phyloP scores from a whole-genome alignment of 1,284 basidiomycete species.

The Fistulina hepatica region DNA sequence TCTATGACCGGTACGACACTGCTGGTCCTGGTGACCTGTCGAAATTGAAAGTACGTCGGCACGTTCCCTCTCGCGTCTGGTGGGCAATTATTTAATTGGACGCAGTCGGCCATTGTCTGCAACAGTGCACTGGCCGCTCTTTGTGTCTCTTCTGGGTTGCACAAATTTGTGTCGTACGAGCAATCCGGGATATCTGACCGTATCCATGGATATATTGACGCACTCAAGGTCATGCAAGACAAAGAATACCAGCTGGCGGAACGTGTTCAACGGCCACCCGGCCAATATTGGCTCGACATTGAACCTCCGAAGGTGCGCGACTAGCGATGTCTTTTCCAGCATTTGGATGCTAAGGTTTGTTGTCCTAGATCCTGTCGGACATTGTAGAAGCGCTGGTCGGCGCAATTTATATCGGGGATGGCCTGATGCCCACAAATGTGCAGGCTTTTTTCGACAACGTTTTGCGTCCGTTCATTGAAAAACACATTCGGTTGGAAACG shows the following conservation, averaged over 20 bases:
- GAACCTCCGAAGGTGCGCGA: slow-evolving; percentile 63
- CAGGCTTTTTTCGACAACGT: slow-evolving; percentile 55
- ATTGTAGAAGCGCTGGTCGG: slow-evolving; percentile 68
- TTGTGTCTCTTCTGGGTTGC: slow-evolving; percentile 54
- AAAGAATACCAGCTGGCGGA: slow-evolving; percentile 37
- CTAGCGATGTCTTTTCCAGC: not conserved
- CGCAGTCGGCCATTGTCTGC: slow-evolving; percentile 70
- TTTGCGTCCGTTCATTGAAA: slow-evolving; percentile 64
- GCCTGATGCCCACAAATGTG: slow-evolving; percentile 46
- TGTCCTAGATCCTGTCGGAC: slow-evolving; percentile 54
- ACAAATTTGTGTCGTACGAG: slow-evolving; percentile 49
- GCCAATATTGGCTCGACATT: slow-evolving; percentile 67
- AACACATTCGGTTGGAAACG: slow-evolving; percentile 56
- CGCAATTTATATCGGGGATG: slow-evolving; percentile 65
- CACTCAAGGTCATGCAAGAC: slow-evolving; percentile 34
- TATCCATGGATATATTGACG: slow-evolving; percentile 44
- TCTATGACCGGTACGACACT: slow-evolving; percentile 50
- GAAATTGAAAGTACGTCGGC: slow-evolving; percentile 54
- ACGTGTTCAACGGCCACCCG: slow-evolving; percentile 37
- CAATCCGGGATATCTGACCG: slow-evolving; percentile 37
- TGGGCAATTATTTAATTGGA: slow-evolving; percentile 5
- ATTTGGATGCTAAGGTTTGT: not conserved
- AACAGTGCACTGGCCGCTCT: slow-evolving; percentile 64
- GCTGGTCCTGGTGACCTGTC: slow-evolving; percentile 64
- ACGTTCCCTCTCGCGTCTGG: slow-evolving; percentile 9